Evolutionary conservation across 345 rosid species (phyloP).

Genomic region (Pistacia vera): DNA sequence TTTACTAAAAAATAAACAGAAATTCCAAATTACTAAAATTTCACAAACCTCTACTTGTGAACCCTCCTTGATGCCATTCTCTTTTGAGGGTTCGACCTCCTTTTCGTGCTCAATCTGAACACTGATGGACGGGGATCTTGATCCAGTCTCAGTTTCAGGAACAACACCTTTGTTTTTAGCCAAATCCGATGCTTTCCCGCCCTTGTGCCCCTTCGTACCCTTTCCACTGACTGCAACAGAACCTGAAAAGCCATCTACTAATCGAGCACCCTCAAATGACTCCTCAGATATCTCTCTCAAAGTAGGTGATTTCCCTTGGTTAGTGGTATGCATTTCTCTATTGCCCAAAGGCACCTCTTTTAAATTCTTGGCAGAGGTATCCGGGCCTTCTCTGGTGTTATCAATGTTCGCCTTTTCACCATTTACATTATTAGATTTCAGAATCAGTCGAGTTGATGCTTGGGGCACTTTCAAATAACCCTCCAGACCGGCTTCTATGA

Average conservation of each 20-base stretch:
- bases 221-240: slow-evolving; percentile 41
- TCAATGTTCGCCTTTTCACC: slow-evolving; percentile 24
- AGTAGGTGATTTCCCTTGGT: slow-evolving; percentile 38
- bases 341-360: slow-evolving; percentile 31
- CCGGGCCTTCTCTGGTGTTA: slow-evolving; percentile 23
- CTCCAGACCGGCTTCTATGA: slow-evolving; percentile 73
- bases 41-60: slow-evolving; percentile 81
- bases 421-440: slow-evolving; percentile 28
- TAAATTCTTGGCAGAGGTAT: slow-evolving; percentile 24
- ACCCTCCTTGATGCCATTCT: slow-evolving; percentile 62
- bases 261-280: slow-evolving; percentile 38
- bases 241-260: slow-evolving; percentile 41
- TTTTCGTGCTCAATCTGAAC: slow-evolving; percentile 40
- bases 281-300: slow-evolving; percentile 36
- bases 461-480: slow-evolving; percentile 65
- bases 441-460: slow-evolving; percentile 39
- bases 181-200: slow-evolving; percentile 42
- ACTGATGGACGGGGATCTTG: slow-evolving; percentile 32
- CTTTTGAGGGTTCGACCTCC: slow-evolving; percentile 35
- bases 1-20: not conserved
- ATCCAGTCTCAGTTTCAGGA: slow-evolving; percentile 46
- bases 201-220: slow-evolving; percentile 45
- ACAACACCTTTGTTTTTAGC: slow-evolving; percentile 40
- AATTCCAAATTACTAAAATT: not conserved
- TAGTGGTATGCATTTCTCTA: slow-evolving; percentile 37